phyloP scores from a whole-genome alignment of 2,329 filamentous ascomycete genomes.

The Cercospora janseana region DNA sequence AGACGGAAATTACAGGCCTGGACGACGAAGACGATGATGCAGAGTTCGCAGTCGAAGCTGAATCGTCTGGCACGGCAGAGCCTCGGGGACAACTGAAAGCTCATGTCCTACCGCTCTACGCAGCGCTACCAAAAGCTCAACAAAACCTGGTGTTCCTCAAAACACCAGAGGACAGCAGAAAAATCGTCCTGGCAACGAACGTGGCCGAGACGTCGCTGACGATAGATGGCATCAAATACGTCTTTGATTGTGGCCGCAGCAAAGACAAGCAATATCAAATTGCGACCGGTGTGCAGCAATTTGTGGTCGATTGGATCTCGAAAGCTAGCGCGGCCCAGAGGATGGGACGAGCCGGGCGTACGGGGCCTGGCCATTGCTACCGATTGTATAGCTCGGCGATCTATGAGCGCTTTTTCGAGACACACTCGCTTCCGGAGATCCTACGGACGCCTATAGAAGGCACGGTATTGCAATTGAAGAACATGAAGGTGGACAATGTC shows the following conservation, averaged over 20 bases:
- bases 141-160: slow-evolving; percentile 88
- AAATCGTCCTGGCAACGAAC: slow-evolving; percentile 91
- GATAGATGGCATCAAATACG: slow-evolving; percentile 90
- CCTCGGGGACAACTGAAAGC: slow-evolving; percentile 60
- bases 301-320: slow-evolving; percentile 94
- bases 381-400: slow-evolving; percentile 90
- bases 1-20: slow-evolving; percentile 60
- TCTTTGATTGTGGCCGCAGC: slow-evolving; percentile 88
- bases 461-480: slow-evolving; percentile 87
- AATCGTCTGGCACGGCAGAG: slow-evolving; percentile 46
- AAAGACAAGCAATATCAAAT: slow-evolving; percentile 90
- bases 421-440: slow-evolving; percentile 86
- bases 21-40: slow-evolving; percentile 54
- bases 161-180: slow-evolving; percentile 72
- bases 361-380: slow-evolving; percentile 94
- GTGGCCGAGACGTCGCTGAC: slow-evolving; percentile 96
- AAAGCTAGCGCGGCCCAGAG: slow-evolving; percentile 93
- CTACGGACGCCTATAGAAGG: slow-evolving; percentile 86
- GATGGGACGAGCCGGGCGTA: slow-evolving; percentile 90
- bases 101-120: slow-evolving; percentile 91
- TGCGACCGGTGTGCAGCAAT: slow-evolving; percentile 89
- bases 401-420: slow-evolving; percentile 82
- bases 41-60: slow-evolving; percentile 53
- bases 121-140: slow-evolving; percentile 82
- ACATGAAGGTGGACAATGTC: slow-evolving; percentile 87